A percentile compares a stretch with the other conserved stretches of the same genome.
Evolutionary conservation across 1,139 yeast species (phyloP).

Genomic region (Geotrichum citri-aurantii): DNA sequence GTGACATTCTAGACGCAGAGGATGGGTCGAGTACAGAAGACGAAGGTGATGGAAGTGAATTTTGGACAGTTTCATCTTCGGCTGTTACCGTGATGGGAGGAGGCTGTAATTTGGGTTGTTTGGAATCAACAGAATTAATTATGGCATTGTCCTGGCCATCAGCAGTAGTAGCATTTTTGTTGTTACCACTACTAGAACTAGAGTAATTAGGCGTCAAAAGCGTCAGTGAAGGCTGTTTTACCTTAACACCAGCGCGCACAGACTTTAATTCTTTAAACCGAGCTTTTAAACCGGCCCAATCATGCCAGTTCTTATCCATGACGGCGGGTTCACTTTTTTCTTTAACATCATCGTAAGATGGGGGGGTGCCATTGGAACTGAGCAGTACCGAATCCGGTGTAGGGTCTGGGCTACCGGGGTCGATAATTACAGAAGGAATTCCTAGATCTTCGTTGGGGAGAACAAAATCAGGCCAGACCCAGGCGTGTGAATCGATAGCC

Average conservation of each 20-base stretch:
- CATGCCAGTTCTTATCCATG: background rate
- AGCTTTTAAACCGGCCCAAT: background rate
- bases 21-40: conserved; percentile 3
- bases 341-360: background rate
- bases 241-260: background rate
- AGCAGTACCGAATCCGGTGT: background rate
- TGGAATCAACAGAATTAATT: background rate
- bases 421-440: conserved; percentile 9
- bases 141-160: background rate
- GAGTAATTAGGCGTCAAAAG: background rate
- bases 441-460: background rate
- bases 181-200: background rate
- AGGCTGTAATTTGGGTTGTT: background rate
- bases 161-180: background rate
- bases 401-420: conserved; percentile 8
- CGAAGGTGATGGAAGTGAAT: background rate
- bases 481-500: conserved; percentile 24
- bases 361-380: background rate
- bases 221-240: background rate
- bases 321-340: background rate
- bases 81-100: background rate
- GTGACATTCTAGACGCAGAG: conserved; percentile 7
- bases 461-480: conserved; percentile 25
- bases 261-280: background rate
- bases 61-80: background rate